Evolutionary conservation across 441 rosid species (phyloP).

Genomic region (Geranium incanum): DNA sequence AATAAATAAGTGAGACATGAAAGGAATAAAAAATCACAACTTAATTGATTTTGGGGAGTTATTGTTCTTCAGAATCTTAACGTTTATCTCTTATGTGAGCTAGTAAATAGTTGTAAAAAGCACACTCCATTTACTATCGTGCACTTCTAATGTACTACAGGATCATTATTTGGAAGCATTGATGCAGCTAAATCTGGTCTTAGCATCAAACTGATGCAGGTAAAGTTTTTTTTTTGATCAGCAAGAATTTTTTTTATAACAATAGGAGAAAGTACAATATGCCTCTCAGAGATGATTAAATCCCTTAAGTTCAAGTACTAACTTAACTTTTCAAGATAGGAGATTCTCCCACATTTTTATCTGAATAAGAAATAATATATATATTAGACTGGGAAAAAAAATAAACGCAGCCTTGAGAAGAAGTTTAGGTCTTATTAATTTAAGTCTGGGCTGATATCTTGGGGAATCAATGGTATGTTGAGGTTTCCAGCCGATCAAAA

Average conservation of each 20-base stretch:
- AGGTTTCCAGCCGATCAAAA: background rate
- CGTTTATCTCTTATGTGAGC: background rate
- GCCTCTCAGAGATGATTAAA: background rate
- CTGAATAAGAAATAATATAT: background rate
- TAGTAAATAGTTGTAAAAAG: background rate
- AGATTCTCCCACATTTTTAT: background rate
- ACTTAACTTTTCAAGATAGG: background rate
- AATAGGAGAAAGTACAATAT: too few species aligned
- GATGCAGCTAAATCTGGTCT: conserved; percentile 65
- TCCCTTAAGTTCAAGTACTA: background rate
- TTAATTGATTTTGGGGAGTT: background rate
- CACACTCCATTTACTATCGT: background rate
- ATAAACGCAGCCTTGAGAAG: background rate
- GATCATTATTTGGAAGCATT: conserved; percentile 72
- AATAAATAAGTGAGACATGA: background rate
- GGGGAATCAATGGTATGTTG: background rate
- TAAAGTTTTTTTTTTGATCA: conserved; percentile 18
- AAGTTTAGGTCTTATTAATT: background rate
- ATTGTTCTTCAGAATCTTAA: background rate
- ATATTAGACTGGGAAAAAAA: background rate
- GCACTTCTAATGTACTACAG: conserved; percentile 34
- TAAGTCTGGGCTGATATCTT: background rate
- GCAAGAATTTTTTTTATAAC: too few species aligned
- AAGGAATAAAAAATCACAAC: background rate
- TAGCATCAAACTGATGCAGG: conserved; percentile 86